Conservation (phyloP, 1,139 yeast genomes). For the Suhomyces maxii region DNA sequence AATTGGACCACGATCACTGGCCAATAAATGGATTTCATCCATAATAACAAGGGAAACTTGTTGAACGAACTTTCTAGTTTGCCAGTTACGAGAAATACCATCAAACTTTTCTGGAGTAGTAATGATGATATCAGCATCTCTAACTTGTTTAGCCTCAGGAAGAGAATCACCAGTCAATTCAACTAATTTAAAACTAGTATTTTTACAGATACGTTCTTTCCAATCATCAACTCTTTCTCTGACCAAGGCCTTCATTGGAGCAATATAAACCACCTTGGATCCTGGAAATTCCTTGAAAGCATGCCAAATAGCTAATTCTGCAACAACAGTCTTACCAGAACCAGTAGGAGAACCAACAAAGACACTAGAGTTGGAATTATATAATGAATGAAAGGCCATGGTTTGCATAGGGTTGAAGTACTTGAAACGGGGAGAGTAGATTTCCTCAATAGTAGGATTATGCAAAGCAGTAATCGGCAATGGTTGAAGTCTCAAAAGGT, state of each 20-base stretch:
- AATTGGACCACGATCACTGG: conserved; percentile 98
- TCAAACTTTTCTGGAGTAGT: conserved; percentile 99
- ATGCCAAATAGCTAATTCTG: conserved; percentile 96
- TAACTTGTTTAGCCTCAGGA: conserved; percentile 85
- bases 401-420: conserved; percentile 99
- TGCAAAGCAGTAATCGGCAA: conserved; percentile 82
- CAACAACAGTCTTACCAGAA: conserved; percentile 96
- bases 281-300: conserved; percentile 81
- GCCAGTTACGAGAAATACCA: conserved; percentile 99
- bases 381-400: conserved; percentile 89
- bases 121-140: conserved; percentile 86
- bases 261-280: conserved; percentile 88
- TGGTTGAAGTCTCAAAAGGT: conserved; percentile 77
- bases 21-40: conserved; percentile 97
- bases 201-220: conserved; percentile 67
- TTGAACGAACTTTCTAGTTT: conserved; percentile 89
- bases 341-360: conserved; percentile 99
- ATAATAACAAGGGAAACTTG: conserved; percentile 87
- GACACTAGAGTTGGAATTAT: conserved; percentile 74
- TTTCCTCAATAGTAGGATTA: conserved; percentile 61
- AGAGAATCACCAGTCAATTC: conserved; percentile 96
- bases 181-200: conserved; percentile 69
- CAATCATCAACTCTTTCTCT: conserved; percentile 97
- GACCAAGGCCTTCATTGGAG: conserved; percentile 98
- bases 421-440: conserved; percentile 66